phyloP scores from a whole-genome alignment of 2,329 filamentous ascomycete species.

The Pleurostoma richardsiae region DNA sequence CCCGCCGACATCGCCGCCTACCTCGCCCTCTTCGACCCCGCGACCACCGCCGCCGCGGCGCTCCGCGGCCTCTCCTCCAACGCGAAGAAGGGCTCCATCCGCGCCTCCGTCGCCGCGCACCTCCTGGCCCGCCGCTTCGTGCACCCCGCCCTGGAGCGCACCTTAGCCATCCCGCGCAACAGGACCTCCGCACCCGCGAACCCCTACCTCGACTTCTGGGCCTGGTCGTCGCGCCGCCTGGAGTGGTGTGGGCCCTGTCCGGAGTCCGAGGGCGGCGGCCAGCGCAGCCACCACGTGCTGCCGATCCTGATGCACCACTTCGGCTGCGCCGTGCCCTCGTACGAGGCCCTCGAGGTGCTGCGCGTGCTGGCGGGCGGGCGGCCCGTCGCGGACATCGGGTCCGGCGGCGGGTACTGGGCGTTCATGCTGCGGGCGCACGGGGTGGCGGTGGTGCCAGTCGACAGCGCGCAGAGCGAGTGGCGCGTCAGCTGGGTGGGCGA shows the following conservation, averaged over 20 bases:
- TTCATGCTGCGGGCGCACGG: constrained; percentile 62
- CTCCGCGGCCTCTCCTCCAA: constrained; percentile 60
- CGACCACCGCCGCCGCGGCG: constrained; percentile 54
- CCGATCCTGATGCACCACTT: constrained; percentile 77
- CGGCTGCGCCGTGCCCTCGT: constrained; percentile 65
- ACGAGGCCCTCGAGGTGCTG: constrained; percentile 59
- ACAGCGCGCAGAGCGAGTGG: constrained; percentile 65
- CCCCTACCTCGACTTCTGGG: constrained; percentile 64
- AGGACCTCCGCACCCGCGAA: constrained; percentile 46
- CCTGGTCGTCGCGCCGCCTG: constrained; percentile 57
- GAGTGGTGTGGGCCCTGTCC: constrained; percentile 60
- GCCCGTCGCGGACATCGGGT: constrained; percentile 60
- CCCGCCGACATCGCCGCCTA: constrained; percentile 60
- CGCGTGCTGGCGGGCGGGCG: constrained; percentile 47
- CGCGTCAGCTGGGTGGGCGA: constrained; percentile 64
- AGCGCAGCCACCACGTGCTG: constrained; percentile 61
- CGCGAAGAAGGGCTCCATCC: constrained; percentile 57
- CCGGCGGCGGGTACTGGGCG: constrained; percentile 72
- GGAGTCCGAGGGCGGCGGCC: constrained; percentile 40
- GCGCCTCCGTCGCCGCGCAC: constrained; percentile 49
- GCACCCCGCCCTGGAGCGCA: constrained; percentile 28
- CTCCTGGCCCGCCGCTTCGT: constrained; percentile 48
- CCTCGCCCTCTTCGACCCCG: constrained; percentile 58
- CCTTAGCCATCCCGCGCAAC: constrained; percentile 38
- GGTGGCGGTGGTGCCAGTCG: constrained; percentile 52